Evolutionary conservation across 192 early-diverging fungal genomes (phyloP).

Genomic region (Rhizophagus clarus): DNA sequence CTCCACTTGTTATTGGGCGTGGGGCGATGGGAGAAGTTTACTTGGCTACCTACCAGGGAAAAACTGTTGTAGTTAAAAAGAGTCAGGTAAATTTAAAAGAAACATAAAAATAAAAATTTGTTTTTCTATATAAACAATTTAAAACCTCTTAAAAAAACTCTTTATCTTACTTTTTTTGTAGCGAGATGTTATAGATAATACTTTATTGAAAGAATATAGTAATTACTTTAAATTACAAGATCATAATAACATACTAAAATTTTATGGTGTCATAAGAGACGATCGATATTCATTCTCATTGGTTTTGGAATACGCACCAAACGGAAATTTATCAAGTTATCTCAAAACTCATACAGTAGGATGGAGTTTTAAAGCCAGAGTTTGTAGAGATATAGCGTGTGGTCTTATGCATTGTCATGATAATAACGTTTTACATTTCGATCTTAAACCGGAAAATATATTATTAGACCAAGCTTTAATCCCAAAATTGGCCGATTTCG

Average conservation of each 20-base stretch:
- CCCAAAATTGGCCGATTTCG: conserved; percentile 30
- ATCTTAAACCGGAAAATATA: conserved; percentile 29
- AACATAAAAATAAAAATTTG: not conserved
- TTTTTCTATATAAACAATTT: too few relatives aligned
- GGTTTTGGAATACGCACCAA: conserved; percentile 27
- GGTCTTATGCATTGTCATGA: conserved; percentile 32
- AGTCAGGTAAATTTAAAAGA: conserved; percentile 5
- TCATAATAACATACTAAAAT: conserved; percentile 26
- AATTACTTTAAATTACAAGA: conserved; percentile 26
- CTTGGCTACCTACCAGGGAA: conserved; percentile 5
- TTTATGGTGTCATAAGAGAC: conserved; percentile 25
- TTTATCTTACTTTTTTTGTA: not conserved
- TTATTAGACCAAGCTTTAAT: conserved; percentile 6
- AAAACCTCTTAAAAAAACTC: too few relatives aligned
- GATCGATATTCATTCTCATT: conserved; percentile 16
- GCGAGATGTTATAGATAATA: not conserved
- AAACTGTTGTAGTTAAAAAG: conserved; percentile 18
- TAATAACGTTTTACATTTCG: conserved; percentile 27
- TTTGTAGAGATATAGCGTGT: conserved; percentile 5
- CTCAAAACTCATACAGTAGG: conserved; percentile 21
- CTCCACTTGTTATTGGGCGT: conserved; percentile 8
- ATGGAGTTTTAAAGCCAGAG: conserved; percentile 16
- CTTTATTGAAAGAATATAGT: conserved; percentile 26
- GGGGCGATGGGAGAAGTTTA: conserved; percentile 29
- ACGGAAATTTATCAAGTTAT: conserved; percentile 29